phyloP scores from a whole-genome alignment of 2,329 filamentous ascomycete species.

The Rutstroemia sp. region DNA sequence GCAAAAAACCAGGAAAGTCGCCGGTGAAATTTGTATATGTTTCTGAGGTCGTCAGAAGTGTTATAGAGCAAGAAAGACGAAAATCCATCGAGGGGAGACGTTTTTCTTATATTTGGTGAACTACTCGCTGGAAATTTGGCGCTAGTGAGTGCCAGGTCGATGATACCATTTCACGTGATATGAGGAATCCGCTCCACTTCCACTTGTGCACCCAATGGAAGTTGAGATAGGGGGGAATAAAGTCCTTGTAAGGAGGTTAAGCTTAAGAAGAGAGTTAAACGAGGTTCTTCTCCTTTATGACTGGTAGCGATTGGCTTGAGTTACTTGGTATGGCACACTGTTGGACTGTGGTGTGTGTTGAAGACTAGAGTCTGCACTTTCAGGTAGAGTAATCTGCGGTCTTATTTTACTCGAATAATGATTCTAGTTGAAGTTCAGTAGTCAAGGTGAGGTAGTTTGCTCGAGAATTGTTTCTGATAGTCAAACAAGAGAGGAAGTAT shows the following conservation, averaged over 20 bases:
- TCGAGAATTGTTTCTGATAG: too few species aligned
- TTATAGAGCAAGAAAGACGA: not conserved
- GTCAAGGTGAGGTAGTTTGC: too few species aligned
- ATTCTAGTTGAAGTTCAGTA: too few species aligned
- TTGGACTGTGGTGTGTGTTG: too few species aligned
- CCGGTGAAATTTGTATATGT: not conserved
- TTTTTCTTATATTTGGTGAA: conserved; percentile 5
- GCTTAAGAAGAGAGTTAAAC: not conserved
- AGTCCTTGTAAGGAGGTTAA: not conserved
- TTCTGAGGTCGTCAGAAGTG: not conserved
- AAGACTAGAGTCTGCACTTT: too few species aligned
- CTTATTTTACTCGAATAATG: too few species aligned
- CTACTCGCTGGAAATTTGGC: not conserved
- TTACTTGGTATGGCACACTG: too few species aligned
- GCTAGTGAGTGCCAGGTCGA: conserved; percentile 5
- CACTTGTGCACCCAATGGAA: not conserved
- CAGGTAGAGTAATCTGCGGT: too few species aligned
- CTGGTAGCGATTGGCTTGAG: too few species aligned
- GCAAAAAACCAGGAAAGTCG: conserved; percentile 3
- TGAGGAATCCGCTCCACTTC: not conserved
- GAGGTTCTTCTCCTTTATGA: too few species aligned
- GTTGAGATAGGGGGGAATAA: not conserved
- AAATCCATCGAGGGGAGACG: not conserved
- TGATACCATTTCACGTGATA: conserved; percentile 7
- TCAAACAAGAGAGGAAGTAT: too few species aligned